These are phyloP conservation scores for Mycena vitilis DNA, from an alignment of 768 basidiomycete species.

Conservation along the genomic window DNA sequence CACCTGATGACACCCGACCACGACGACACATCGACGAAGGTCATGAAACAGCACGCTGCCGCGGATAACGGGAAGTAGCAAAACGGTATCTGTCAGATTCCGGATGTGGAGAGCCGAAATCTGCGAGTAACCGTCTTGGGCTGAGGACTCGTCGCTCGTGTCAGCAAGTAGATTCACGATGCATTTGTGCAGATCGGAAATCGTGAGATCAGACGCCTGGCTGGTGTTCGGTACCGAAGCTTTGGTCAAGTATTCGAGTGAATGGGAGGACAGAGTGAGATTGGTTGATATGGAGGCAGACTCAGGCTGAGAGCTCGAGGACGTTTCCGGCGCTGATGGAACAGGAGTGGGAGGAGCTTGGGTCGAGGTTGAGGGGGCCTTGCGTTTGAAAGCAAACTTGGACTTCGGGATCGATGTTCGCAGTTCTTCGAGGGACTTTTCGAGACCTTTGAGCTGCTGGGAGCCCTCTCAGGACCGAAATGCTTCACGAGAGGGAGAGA, in stretches of 20 bases:
- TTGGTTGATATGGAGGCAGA: conserved; percentile 43
- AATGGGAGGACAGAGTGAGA: conserved; percentile 56
- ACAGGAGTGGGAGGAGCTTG: conserved; percentile 26
- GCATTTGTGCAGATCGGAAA: conserved; percentile 75
- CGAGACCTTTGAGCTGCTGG: conserved; percentile 77
- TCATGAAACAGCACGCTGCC: conserved; percentile 83
- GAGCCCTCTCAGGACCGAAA: conserved; percentile 26
- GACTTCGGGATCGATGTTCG: conserved; percentile 60
- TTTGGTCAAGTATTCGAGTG: conserved; percentile 59
- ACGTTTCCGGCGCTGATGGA: conserved; percentile 14
- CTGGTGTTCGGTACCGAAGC: conserved; percentile 52
- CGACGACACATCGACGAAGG: conserved; percentile 70
- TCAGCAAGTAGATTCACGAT: conserved; percentile 72
- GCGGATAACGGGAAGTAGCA: conserved; percentile 72
- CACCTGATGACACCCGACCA: conserved; percentile 87
- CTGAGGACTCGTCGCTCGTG: not conserved
- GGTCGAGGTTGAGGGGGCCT: conserved; percentile 32
- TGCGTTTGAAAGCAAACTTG: conserved; percentile 78
- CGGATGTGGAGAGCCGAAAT: conserved; percentile 74
- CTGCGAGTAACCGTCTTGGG: conserved; percentile 32
- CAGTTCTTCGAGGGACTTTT: conserved; percentile 64
- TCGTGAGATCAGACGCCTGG: conserved; percentile 63
- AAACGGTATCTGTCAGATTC: conserved; percentile 67
- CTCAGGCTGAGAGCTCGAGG: not conserved
- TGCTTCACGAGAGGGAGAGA: conserved; percentile 5